These are phyloP conservation scores for Theileria orientalis DNA, from an alignment of 169 alveolate genomes.

Conservation along the genomic window DNA sequence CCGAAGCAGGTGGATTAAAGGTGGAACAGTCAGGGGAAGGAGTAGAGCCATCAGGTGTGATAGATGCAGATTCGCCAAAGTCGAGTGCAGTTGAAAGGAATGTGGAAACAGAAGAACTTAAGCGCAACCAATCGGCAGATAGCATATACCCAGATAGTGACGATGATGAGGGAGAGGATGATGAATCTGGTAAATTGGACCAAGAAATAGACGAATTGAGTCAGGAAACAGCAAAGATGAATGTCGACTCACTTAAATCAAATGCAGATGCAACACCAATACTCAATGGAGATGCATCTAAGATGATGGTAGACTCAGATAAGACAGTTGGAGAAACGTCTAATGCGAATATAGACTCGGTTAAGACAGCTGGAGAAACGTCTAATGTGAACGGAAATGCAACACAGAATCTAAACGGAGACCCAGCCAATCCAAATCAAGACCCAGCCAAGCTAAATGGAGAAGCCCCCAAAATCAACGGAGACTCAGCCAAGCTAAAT, in stretches of 20 bases:
- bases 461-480: too few species aligned
- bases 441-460: too few species aligned
- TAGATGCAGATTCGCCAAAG: background rate
- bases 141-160: background rate
- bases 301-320: too few species aligned
- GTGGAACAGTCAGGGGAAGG: slow-evolving; percentile 1
- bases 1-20: background rate
- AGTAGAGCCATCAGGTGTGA: slow-evolving; percentile 23
- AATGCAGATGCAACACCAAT: background rate
- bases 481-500: too few species aligned
- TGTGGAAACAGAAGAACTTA: background rate
- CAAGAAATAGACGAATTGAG: too few species aligned
- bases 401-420: too few species aligned
- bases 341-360: too few species aligned
- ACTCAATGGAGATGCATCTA: background rate
- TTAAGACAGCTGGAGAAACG: too few species aligned
- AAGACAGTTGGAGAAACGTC: too few species aligned
- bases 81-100: background rate
- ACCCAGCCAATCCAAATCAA: too few species aligned
- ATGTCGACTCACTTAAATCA: too few species aligned
- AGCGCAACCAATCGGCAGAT: background rate
- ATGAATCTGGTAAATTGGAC: background rate
- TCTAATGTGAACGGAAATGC: background rate
- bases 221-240: too few species aligned
- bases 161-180: background rate